These are phyloP conservation scores for Diplodia scrobiculata DNA, from an alignment of 2,329 filamentous ascomycete genomes.

Conservation along the genomic window DNA sequence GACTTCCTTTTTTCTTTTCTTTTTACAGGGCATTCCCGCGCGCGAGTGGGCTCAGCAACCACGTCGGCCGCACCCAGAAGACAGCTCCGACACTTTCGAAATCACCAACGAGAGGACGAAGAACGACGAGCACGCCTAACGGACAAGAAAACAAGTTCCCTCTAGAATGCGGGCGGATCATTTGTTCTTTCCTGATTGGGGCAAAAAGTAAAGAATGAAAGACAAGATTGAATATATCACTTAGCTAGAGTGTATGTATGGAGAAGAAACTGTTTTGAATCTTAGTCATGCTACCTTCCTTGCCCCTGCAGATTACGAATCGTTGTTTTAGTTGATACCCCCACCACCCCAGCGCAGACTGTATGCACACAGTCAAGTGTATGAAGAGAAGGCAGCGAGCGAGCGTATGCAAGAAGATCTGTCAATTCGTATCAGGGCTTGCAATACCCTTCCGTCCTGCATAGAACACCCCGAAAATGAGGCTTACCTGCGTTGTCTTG, in stretches of 20 bases:
- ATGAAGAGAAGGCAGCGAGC: no score
- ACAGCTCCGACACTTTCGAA: conserved; percentile 3
- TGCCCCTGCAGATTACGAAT: background rate
- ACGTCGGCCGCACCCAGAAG: background rate
- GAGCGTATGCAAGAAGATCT: background rate
- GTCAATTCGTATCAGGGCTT: background rate
- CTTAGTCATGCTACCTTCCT: background rate
- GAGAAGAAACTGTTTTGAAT: background rate
- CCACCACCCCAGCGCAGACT: background rate
- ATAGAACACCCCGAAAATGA: no score
- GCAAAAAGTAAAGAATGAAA: background rate
- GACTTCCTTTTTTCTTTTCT: background rate
- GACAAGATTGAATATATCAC: background rate
- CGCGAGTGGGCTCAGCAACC: conserved; percentile 18
- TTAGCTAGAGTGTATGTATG: conserved; percentile 1
- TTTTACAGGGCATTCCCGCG: background rate
- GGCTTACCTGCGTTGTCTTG: no score
- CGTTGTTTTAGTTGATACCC: background rate
- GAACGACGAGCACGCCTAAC: background rate
- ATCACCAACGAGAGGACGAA: conserved; percentile 4
- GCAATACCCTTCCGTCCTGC: background rate
- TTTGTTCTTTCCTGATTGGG: background rate
- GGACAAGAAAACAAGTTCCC: no score
- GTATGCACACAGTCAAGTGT: background rate
- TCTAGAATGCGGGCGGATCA: no score